Conservation (phyloP, 352 stramenopile genomes). For the Phytophthora pseudosyringae region DNA sequence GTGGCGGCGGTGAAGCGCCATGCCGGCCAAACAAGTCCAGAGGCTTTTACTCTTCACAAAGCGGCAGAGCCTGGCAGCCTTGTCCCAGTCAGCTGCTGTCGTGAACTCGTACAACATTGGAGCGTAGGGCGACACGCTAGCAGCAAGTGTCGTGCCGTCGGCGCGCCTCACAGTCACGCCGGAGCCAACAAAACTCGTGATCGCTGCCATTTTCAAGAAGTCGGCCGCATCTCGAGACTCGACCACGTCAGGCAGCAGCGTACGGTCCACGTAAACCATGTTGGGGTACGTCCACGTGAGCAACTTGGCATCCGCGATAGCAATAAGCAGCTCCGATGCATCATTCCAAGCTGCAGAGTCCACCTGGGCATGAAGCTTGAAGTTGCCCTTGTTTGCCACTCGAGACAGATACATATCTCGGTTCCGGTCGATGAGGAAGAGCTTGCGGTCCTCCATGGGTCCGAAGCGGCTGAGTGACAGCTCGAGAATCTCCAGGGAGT, state of each 20-base stretch:
- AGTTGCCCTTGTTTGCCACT: constrained; percentile 55
- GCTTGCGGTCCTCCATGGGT: constrained; percentile 73
- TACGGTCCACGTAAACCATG: constrained; percentile 93
- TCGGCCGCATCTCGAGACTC: constrained; percentile 77
- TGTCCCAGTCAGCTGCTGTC: constrained; percentile 85
- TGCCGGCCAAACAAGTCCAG: constrained; percentile 92
- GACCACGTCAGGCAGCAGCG: constrained; percentile 83
- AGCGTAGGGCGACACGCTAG: constrained; percentile 81
- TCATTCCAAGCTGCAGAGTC: constrained; percentile 93
- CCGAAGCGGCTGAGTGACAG: constrained; percentile 86
- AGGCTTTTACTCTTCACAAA: constrained; percentile 91
- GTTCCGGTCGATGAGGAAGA: constrained; percentile 92
- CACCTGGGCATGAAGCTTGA: constrained; percentile 92
- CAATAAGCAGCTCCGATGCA: constrained; percentile 85
- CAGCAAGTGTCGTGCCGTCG: constrained; percentile 87
- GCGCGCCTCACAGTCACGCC: constrained; percentile 87
- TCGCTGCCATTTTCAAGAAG: constrained; percentile 87
- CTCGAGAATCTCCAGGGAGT: constrained; percentile 83
- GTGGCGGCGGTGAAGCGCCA: constrained; percentile 90
- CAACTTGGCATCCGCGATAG: constrained; percentile 89
- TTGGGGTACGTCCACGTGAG: constrained; percentile 92
- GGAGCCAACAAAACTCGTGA: constrained; percentile 88
- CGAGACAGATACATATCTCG: constrained; percentile 87
- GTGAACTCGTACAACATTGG: constrained; percentile 91
- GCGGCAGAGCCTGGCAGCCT: constrained; percentile 91